A percentile compares a stretch with the other conserved stretches of the same genome.
phyloP scores from a whole-genome alignment of 768 basidiomycete species.

The Podaxis pistillaris region DNA sequence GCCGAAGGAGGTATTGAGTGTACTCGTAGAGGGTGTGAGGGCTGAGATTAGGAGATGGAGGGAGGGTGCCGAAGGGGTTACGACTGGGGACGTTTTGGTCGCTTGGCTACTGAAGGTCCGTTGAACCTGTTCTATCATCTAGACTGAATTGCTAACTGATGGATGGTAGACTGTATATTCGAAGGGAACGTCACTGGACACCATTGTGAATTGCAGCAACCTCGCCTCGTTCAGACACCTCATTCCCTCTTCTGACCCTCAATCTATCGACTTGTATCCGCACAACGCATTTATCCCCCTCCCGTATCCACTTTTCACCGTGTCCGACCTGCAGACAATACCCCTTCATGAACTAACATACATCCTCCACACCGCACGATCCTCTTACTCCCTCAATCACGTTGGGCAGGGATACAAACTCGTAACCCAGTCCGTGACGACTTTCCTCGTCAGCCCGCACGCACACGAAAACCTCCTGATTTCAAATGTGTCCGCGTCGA shows the following conservation, averaged over 20 bases:
- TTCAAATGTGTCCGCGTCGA: conserved; percentile 40
- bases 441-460: conserved; percentile 32
- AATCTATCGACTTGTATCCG: conserved; percentile 26
- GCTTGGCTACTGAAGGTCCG: conserved; percentile 41
- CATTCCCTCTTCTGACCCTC: conserved; percentile 19
- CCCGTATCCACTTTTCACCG: conserved; percentile 38
- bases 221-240: conserved; percentile 36
- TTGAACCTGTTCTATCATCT: background rate
- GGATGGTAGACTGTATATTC: conserved; percentile 33
- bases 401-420: conserved; percentile 29
- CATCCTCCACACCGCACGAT: conserved; percentile 19
- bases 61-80: conserved; percentile 19
- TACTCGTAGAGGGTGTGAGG: conserved; percentile 30
- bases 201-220: conserved; percentile 34
- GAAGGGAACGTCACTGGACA: conserved; percentile 26
- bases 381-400: conserved; percentile 26
- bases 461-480: conserved; percentile 36
- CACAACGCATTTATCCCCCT: conserved; percentile 40
- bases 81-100: conserved; percentile 38
- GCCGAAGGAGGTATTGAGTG: conserved; percentile 26
- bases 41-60: conserved; percentile 21
- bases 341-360: conserved; percentile 27
- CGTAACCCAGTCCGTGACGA: conserved; percentile 21
- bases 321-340: conserved; percentile 29
- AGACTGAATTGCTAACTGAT: background rate